phyloP scores from a whole-genome alignment of 148 eudicot species.

The Suaeda aralocaspica region DNA sequence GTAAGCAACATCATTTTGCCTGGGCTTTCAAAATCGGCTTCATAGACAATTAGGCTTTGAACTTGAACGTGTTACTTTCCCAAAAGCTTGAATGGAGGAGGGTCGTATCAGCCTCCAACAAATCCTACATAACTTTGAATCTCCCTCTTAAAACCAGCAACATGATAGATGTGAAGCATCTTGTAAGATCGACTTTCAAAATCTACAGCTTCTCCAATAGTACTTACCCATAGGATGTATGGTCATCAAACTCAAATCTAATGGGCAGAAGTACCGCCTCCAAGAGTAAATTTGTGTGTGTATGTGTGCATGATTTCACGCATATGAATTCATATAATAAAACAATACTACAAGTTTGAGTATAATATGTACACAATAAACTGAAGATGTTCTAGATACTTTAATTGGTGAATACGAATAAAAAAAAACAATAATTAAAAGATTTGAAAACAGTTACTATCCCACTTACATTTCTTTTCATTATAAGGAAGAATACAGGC shows the following conservation, averaged over 20 bases:
- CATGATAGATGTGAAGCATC: not conserved
- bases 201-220: not conserved
- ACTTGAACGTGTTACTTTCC: not conserved
- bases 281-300: not conserved
- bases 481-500: no score
- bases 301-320: not conserved
- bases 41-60: not conserved
- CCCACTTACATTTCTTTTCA: no score
- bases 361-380: not conserved
- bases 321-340: not conserved
- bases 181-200: not conserved
- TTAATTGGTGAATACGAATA: not conserved
- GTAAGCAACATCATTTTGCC: not conserved
- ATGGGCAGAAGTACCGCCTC: not conserved
- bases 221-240: not conserved
- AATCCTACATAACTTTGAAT: not conserved
- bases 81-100: not conserved
- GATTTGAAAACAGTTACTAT: no score
- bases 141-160: not conserved
- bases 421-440: not conserved
- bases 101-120: not conserved
- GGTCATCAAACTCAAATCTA: not conserved
- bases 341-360: not conserved
- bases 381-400: not conserved
- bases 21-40: constrained; percentile 10